Evolutionary conservation across 2,329 filamentous ascomycete species (phyloP).

Genomic region (Didymella glomerata): DNA sequence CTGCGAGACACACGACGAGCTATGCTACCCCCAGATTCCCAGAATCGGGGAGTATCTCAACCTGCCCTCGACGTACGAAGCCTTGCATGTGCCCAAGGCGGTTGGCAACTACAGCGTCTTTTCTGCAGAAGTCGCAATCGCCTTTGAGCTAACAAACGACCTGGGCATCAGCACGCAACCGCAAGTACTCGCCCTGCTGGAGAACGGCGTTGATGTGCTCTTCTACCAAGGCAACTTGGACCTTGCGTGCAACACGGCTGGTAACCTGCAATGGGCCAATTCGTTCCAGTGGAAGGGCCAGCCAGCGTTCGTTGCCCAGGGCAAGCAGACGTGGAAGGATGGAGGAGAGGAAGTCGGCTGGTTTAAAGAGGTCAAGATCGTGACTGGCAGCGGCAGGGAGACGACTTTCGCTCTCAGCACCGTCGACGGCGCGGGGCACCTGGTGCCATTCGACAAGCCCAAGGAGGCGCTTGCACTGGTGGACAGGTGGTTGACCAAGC

Average conservation of each 20-base stretch:
- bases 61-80: conserved; percentile 42
- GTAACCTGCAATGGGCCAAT: conserved; percentile 52
- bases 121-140: conserved; percentile 34
- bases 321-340: conserved; percentile 38
- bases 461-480: conserved; percentile 44
- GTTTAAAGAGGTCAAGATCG: conserved; percentile 48
- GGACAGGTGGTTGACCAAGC: conserved; percentile 40
- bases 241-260: conserved; percentile 54
- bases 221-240: conserved; percentile 55
- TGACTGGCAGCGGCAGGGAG: conserved; percentile 37
- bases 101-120: conserved; percentile 44
- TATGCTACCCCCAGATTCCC: conserved; percentile 51
- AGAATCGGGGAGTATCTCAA: conserved; percentile 48
- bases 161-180: conserved; percentile 42
- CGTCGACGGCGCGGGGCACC: conserved; percentile 54
- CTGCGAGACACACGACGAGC: conserved; percentile 47
- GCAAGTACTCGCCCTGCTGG: conserved; percentile 48
- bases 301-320: conserved; percentile 52
- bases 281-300: conserved; percentile 57
- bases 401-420: conserved; percentile 48
- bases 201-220: conserved; percentile 50
- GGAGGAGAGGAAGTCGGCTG: conserved; percentile 41
- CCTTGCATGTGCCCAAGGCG: conserved; percentile 45
- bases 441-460: conserved; percentile 51
- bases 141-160: conserved; percentile 45